Evolutionary conservation across 345 rosid genomes (phyloP), one percentile per base, ranked within the genome.

Genomic region (Viola odorata): DNA sequence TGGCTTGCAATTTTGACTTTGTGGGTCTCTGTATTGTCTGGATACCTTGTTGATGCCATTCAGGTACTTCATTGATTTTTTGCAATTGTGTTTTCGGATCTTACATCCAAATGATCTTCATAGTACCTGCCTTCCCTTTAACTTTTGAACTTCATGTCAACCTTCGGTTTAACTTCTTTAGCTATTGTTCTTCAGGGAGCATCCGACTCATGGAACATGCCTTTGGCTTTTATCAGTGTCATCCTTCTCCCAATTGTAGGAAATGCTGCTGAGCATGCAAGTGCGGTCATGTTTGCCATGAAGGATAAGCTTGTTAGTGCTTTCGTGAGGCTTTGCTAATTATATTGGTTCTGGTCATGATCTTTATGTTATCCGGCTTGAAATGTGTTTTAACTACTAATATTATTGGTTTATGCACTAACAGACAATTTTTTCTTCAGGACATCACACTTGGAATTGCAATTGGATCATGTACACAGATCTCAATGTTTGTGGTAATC

Each of bases 201-300:
- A 49, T 87, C 96, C 1, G 71, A 63, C 23, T 69, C 95, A 36
- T 85, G 88, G 91, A 67, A 73, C 41, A 75, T 90, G 50, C 91
- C 95, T 36, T 60, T 90, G 59, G 69, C 92, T 15, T 90, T 90
- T 74, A 90, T 87, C 53, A 82, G 97, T 64, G 96, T 90, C 38
- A 84, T 87, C 70, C 71, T 90, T 74, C 97, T 90, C 62, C 97
- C 97, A 39, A 87, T 90, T 58, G 95, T 90, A 12, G 97, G 97
- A 52, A 90, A 90, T 69, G 95, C 97, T 12, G 95, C 95, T 0
- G 97, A 90, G 75, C 97, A 85, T 69, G 86, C 96, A 32, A 85
- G 97, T 54, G 91, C 97, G 6, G 81, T 91, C 52, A 87, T 88
- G 89, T 87, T 91, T 60, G 97, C 97, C 56, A 84, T 82, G 87